Evolutionary conservation across 768 basidiomycete genomes (phyloP).

Genomic region (Tephrocybe sp.): DNA sequence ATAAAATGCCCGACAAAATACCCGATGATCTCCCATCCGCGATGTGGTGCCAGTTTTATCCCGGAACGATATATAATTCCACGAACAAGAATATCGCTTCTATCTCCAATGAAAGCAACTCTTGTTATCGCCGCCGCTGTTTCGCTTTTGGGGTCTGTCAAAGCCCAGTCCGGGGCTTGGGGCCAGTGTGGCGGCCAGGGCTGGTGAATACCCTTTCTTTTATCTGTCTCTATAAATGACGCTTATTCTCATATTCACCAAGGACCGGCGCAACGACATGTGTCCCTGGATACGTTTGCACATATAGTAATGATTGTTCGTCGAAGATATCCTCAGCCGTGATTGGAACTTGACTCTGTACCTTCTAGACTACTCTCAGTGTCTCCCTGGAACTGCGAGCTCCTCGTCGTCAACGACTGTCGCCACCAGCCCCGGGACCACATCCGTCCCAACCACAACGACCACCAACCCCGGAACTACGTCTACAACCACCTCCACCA

Average conservation of each 20-base stretch:
- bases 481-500: slow-evolving; percentile 29
- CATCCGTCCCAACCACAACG: slow-evolving; percentile 21
- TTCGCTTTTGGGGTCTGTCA: slow-evolving; percentile 17
- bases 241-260: not conserved
- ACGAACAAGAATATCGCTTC: not conserved
- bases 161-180: slow-evolving; percentile 40
- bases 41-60: slow-evolving; percentile 3
- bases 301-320: slow-evolving; percentile 39
- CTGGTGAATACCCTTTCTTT: slow-evolving; percentile 25
- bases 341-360: not conserved
- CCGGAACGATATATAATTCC: slow-evolving; percentile 10
- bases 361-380: slow-evolving; percentile 52
- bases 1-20: slow-evolving; percentile 3
- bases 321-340: slow-evolving; percentile 7
- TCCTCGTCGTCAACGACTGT: slow-evolving; percentile 22
- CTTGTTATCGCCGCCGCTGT: slow-evolving; percentile 13
- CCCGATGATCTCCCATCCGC: slow-evolving; percentile 13
- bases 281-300: slow-evolving; percentile 42
- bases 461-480: slow-evolving; percentile 28
- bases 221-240: not conserved
- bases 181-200: slow-evolving; percentile 44
- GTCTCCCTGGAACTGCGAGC: slow-evolving; percentile 39
- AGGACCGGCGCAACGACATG: slow-evolving; percentile 47
- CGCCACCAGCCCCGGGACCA: slow-evolving; percentile 28
- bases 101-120: slow-evolving; percentile 13